Percentiles rank a stretch among this genome's conserved stretches.
These are phyloP conservation scores for Neurospora africana DNA, from an alignment of 495 filamentous ascomycete genomes.

Conservation along the genomic window DNA sequence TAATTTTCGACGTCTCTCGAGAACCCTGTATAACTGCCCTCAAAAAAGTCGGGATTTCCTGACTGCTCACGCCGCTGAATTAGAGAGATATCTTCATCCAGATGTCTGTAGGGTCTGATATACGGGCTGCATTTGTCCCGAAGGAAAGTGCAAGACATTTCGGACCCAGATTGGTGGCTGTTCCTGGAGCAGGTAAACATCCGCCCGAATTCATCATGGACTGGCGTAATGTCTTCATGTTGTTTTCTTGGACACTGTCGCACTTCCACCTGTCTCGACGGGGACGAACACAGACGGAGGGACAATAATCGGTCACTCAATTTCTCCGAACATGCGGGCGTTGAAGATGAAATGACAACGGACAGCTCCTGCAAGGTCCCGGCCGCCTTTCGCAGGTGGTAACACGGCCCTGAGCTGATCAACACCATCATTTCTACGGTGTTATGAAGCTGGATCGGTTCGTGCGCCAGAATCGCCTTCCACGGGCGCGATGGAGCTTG, in stretches of 20 bases:
- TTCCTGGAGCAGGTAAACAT: neutral
- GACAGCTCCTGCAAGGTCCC: constrained; percentile 3
- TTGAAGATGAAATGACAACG: neutral
- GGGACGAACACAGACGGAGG: neutral
- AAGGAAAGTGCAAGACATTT: neutral
- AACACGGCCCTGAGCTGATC: neutral
- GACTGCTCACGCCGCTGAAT: neutral
- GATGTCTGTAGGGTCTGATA: neutral
- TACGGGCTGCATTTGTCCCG: neutral
- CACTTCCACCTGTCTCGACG: neutral
- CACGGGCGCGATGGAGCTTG: neutral
- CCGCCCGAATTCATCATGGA: neutral
- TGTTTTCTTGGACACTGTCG: neutral
- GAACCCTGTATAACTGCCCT: neutral
- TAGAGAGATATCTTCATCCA: neutral
- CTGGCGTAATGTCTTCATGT: neutral
- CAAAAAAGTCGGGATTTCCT: neutral
- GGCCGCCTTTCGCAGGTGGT: neutral
- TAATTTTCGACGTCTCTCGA: neutral
- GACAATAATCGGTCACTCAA: neutral
- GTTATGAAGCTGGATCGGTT: neutral
- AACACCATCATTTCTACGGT: neutral
- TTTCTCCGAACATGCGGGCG: neutral
- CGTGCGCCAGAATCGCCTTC: neutral
- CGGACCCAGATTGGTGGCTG: neutral